These are phyloP conservation scores for Syzygium jambos DNA, from an alignment of 345 rosid species.

Conservation along the genomic window DNA sequence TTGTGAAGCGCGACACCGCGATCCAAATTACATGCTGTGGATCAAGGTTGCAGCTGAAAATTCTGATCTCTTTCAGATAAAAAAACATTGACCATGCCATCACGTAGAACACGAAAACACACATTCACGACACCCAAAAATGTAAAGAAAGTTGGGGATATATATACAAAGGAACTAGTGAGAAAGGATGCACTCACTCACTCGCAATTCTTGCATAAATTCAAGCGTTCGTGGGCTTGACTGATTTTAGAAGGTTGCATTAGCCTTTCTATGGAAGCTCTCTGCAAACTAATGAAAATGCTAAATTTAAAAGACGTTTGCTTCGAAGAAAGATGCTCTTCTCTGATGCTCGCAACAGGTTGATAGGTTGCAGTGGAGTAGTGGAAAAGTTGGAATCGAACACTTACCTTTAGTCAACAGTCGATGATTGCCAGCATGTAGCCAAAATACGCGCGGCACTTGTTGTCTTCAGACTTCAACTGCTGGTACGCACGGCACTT, in stretches of 20 bases:
- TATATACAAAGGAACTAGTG: neutral
- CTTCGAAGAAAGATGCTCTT: neutral
- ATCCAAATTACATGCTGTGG: too few species aligned
- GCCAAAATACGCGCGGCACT: neutral
- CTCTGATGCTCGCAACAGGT: neutral
- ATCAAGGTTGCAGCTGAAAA: too few species aligned
- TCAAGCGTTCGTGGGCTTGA: neutral
- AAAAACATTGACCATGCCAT: too few species aligned
- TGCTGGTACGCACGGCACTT: neutral
- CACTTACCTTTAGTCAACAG: neutral
- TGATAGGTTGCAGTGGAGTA: neutral
- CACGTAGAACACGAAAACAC: too few species aligned
- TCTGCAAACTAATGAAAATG: neutral
- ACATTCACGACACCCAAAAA: neutral
- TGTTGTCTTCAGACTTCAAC: neutral
- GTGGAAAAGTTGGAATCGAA: neutral
- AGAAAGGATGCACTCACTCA: neutral
- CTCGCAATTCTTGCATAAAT: neutral
- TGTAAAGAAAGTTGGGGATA: neutral
- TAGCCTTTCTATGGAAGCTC: neutral
- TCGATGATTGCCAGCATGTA: neutral
- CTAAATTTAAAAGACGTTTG: neutral
- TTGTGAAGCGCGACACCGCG: too few species aligned
- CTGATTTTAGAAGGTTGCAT: too few species aligned
- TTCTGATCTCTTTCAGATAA: too few species aligned